phyloP scores from a whole-genome alignment of 2,329 filamentous ascomycete species.

The Diaporthe caulivora region DNA sequence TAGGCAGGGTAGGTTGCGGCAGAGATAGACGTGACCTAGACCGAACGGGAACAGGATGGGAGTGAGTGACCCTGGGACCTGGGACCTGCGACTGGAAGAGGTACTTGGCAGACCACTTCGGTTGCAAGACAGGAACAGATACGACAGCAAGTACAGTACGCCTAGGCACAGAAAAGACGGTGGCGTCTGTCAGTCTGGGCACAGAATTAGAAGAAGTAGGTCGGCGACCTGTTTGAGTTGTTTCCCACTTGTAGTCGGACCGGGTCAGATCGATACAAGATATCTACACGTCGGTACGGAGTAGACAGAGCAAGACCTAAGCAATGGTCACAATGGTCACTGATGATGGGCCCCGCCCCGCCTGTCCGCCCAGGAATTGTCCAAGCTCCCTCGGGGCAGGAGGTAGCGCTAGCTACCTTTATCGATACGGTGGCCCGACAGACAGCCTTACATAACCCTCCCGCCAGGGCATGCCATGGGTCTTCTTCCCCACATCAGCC shows the following conservation, averaged over 20 bases:
- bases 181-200: slow-evolving; percentile 10
- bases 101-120: too few relatives aligned
- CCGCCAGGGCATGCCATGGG: background rate
- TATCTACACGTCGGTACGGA: background rate
- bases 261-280: background rate
- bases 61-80: background rate
- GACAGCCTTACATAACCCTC: background rate
- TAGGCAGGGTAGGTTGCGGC: background rate
- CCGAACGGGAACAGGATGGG: background rate
- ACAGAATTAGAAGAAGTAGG: too few relatives aligned
- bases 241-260: background rate
- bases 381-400: slow-evolving; percentile 23
- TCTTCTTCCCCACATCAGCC: slow-evolving; percentile 29
- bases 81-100: too few relatives aligned
- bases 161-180: background rate
- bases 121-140: slow-evolving; percentile 11
- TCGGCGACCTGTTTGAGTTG: too few relatives aligned
- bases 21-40: slow-evolving; percentile 1
- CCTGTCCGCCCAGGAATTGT: background rate
- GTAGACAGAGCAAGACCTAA: too few relatives aligned
- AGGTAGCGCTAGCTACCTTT: background rate
- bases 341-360: slow-evolving; percentile 12
- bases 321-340: background rate
- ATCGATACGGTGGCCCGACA: slow-evolving; percentile 19
- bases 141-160: background rate